Conservation (phyloP, 2,329 filamentous ascomycete species). For the Zalaria sp. region DNA sequence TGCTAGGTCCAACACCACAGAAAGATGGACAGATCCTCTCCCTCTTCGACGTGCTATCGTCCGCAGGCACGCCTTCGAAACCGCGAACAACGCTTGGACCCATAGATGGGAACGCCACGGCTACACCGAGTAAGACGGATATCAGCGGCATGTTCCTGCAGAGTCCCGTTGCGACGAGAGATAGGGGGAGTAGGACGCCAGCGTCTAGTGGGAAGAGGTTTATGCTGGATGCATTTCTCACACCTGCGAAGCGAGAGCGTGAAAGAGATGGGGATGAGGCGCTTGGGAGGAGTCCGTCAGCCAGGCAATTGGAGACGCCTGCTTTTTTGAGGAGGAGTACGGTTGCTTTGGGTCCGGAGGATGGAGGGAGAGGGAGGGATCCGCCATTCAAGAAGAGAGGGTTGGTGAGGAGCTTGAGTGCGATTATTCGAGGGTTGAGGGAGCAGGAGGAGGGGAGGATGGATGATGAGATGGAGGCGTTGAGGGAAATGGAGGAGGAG, state of each 20-base stretch:
- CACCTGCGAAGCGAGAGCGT: conserved; percentile 41
- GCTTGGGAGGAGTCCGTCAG: conserved; percentile 30
- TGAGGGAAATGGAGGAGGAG: conserved; percentile 54
- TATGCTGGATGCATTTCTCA: conserved; percentile 49
- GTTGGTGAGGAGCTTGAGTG: conserved; percentile 56
- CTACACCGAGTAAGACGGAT: conserved; percentile 23
- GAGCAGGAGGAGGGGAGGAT: conserved; percentile 55
- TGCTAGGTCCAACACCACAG: conserved; percentile 63
- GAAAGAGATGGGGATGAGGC: conserved; percentile 19
- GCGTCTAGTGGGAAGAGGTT: conserved; percentile 45
- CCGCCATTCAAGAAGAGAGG: conserved; percentile 27
- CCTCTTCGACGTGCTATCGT: conserved; percentile 57
- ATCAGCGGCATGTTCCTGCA: conserved; percentile 5
- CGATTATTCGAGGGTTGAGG: conserved; percentile 56
- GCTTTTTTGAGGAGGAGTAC: conserved; percentile 49
- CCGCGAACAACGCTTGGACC: conserved; percentile 15
- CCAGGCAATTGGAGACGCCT: conserved; percentile 49
- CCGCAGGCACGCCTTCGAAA: conserved; percentile 32
- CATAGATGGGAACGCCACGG: conserved; percentile 18
- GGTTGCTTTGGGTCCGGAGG: conserved; percentile 27
- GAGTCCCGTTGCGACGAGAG: conserved; percentile 1
- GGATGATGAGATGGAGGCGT: conserved; percentile 60
- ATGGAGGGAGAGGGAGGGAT: conserved; percentile 5
- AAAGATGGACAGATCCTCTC: conserved; percentile 64
- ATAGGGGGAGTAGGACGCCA: conserved; percentile 27